Percentiles rank a stretch among this genome's conserved stretches.
Conservation (phyloP, 768 basidiomycete species). For the Panus rudis region DNA sequence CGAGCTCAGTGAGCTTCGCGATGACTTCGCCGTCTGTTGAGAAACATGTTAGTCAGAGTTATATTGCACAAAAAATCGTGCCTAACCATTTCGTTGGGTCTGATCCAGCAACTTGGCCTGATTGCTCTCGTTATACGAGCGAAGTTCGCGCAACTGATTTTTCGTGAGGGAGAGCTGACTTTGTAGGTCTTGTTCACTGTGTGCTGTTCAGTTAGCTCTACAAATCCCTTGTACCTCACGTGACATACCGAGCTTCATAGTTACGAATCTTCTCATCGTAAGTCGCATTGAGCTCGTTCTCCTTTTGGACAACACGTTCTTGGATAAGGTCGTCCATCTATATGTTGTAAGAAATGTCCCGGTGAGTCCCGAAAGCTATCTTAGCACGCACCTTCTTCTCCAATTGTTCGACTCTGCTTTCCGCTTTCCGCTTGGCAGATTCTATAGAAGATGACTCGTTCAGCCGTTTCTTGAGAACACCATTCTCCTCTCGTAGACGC, state of each 20-base stretch:
- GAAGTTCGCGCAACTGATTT: slow-evolving; percentile 84
- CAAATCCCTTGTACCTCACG: background rate
- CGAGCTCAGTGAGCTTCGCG: slow-evolving; percentile 85
- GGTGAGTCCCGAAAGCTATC: background rate
- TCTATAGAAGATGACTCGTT: slow-evolving; percentile 61
- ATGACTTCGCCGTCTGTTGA: slow-evolving; percentile 81
- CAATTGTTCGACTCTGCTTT: slow-evolving; percentile 64
- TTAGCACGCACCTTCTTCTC: slow-evolving; percentile 64
- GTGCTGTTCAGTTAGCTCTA: background rate
- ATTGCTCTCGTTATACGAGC: slow-evolving; percentile 84
- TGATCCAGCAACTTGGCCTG: slow-evolving; percentile 92
- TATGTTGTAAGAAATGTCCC: too few relatives aligned
- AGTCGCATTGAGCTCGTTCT: slow-evolving; percentile 93
- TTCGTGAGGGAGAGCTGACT: slow-evolving; percentile 87
- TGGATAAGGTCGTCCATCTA: slow-evolving; percentile 94
- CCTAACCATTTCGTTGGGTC: slow-evolving; percentile 80
- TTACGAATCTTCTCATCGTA: slow-evolving; percentile 95
- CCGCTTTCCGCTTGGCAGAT: slow-evolving; percentile 67
- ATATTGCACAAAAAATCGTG: background rate
- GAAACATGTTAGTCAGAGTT: background rate
- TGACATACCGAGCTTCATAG: slow-evolving; percentile 83
- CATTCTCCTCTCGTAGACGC: slow-evolving; percentile 75
- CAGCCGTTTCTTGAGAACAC: slow-evolving; percentile 63
- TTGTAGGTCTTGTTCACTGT: slow-evolving; percentile 86
- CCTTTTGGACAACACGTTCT: slow-evolving; percentile 86